phyloP scores from a whole-genome alignment of 73 alveolate genomes.

The Tetrahymena borealis region DNA sequence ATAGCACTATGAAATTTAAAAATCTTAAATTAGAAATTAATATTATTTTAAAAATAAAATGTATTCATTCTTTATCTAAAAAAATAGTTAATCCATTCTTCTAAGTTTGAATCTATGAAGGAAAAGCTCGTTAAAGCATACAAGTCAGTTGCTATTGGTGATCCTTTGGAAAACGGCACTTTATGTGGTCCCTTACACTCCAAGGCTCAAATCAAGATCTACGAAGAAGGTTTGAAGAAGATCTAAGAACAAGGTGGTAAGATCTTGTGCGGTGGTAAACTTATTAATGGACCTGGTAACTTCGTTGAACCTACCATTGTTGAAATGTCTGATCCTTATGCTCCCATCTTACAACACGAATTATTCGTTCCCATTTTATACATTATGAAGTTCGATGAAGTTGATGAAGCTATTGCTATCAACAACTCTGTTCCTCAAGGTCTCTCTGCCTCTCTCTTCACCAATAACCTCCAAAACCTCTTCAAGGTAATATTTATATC shows the following conservation, averaged over 20 bases:
- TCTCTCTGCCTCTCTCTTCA: slow-evolving; percentile 69
- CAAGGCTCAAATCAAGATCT: slow-evolving; percentile 56
- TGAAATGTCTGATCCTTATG: slow-evolving; percentile 54
- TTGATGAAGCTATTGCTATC: slow-evolving; percentile 76
- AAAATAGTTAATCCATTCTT: not conserved
- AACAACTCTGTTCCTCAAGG: slow-evolving; percentile 89
- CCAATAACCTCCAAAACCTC: slow-evolving; percentile 64
- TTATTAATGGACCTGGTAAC: slow-evolving; percentile 68
- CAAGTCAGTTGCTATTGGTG: slow-evolving; percentile 53
- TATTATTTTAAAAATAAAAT: no score
- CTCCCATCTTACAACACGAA: slow-evolving; percentile 66
- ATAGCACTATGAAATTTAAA: not conserved
- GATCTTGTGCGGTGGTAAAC: slow-evolving; percentile 70
- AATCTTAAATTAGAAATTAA: no score
- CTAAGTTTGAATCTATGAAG: slow-evolving; percentile 11
- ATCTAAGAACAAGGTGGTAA: slow-evolving; percentile 78
- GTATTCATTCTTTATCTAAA: not conserved
- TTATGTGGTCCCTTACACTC: slow-evolving; percentile 87
- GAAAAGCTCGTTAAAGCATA: slow-evolving; percentile 53
- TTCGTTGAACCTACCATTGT: slow-evolving; percentile 80
- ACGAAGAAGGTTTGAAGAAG: slow-evolving; percentile 51
- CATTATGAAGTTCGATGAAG: slow-evolving; percentile 59
- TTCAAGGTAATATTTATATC: slow-evolving; percentile 30
- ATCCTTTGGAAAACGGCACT: slow-evolving; percentile 62
- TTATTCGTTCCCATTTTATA: slow-evolving; percentile 72